Conservation (phyloP, 257 asterid genomes). For the Lantana camara region DNA sequence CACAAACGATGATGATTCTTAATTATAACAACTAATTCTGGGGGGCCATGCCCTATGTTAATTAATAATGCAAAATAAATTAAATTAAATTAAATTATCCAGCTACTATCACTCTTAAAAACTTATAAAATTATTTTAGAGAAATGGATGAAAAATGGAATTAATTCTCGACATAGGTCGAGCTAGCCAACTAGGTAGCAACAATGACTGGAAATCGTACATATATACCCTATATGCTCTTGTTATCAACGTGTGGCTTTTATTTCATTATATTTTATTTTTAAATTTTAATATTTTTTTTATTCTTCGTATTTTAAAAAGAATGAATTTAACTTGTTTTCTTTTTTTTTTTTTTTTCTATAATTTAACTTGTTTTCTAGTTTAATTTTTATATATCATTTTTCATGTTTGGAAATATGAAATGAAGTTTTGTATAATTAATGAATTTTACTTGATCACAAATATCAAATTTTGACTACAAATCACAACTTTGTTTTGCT, state of each 20-base stretch:
- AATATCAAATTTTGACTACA: no score
- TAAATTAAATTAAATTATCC: background rate
- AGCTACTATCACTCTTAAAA: background rate
- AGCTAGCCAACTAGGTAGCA: slow-evolving; percentile 11
- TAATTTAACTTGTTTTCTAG: no score
- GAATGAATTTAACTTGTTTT: no score
- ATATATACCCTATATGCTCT: background rate
- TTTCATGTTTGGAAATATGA: no score
- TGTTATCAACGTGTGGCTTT: background rate
- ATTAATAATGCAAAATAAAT: background rate
- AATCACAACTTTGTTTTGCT: no score
- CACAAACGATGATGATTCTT: slow-evolving; percentile 17
- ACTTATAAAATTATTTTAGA: background rate
- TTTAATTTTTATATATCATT: no score
- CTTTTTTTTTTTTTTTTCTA: no score
- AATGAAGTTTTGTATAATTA: no score
- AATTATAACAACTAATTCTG: background rate
- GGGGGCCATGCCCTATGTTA: background rate
- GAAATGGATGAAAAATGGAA: slow-evolving; percentile 20
- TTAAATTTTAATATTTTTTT: background rate
- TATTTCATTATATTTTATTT: background rate
- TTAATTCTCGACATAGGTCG: slow-evolving; percentile 7
- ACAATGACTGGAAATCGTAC: background rate
- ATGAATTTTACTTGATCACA: no score
- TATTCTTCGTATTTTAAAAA: no score